These are phyloP conservation scores for Xylaria polymorpha DNA, from an alignment of 2,329 filamentous ascomycete species.

Conservation along the genomic window DNA sequence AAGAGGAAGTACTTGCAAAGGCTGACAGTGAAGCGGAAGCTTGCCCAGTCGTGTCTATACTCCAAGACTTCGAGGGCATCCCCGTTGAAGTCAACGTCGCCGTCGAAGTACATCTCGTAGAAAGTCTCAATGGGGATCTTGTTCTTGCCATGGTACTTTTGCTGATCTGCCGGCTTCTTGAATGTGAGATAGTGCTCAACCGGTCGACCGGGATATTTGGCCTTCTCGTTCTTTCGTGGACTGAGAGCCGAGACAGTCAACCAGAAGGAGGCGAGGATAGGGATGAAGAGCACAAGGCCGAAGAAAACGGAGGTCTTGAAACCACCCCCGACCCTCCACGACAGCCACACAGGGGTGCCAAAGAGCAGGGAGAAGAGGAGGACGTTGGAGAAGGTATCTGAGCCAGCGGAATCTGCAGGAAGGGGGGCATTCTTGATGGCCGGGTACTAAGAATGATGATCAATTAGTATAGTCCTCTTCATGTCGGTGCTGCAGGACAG, in stretches of 20 bases:
- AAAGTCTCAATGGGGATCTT: constrained; percentile 94
- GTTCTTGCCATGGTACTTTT: constrained; percentile 79
- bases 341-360: constrained; percentile 80
- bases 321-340: constrained; percentile 86
- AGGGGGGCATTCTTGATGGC: constrained; percentile 94
- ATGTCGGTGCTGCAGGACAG: constrained; percentile 4
- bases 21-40: constrained; percentile 87
- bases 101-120: constrained; percentile 97
- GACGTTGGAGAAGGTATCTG: constrained; percentile 87
- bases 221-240: constrained; percentile 94
- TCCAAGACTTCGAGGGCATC: constrained; percentile 90
- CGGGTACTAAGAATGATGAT: constrained; percentile 70
- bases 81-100: constrained; percentile 94
- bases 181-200: constrained; percentile 92
- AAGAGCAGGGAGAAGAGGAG: constrained; percentile 77
- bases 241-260: constrained; percentile 80
- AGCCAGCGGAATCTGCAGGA: constrained; percentile 86
- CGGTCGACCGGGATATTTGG: constrained; percentile 82
- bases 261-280: constrained; percentile 87
- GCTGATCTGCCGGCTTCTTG: constrained; percentile 70
- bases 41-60: constrained; percentile 97
- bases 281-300: constrained; percentile 79
- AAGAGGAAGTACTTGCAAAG: constrained; percentile 91
- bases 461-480: constrained; percentile 35
- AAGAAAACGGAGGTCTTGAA: constrained; percentile 91